Conservation (phyloP, 148 eudicot species). For the Pouteria glomerata region DNA sequence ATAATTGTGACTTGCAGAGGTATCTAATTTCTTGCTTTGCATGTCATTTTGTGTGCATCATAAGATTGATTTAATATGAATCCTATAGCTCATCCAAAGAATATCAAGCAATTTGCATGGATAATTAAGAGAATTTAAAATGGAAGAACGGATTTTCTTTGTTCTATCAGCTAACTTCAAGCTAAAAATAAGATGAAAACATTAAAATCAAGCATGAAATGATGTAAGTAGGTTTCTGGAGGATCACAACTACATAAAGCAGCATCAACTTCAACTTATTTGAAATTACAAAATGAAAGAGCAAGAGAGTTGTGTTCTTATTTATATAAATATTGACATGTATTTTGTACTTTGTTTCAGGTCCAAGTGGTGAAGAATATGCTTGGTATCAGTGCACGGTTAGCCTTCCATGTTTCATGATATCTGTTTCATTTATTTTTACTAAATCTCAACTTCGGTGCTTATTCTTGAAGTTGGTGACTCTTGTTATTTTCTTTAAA, state of each 20-base stretch:
- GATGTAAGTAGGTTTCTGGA: too few species aligned
- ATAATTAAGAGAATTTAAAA: background rate
- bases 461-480: background rate
- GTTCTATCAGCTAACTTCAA: background rate
- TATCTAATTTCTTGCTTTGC: background rate
- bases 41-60: background rate
- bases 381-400: conserved; percentile 99
- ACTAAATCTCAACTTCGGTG: conserved; percentile 1
- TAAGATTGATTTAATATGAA: background rate
- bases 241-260: background rate
- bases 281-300: background rate
- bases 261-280: background rate
- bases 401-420: conserved; percentile 14
- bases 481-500: too few species aligned
- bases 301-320: background rate
- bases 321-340: background rate
- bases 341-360: conserved; percentile 32
- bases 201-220: background rate
- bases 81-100: background rate
- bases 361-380: conserved; percentile 94
- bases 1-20: background rate
- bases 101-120: too few species aligned
- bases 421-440: background rate
- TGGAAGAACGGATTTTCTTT: background rate
- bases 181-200: background rate